Evolutionary conservation across 768 basidiomycete genomes (phyloP), one percentile per base, ranked within the genome.

Genomic region (Suillus weaverae): DNA sequence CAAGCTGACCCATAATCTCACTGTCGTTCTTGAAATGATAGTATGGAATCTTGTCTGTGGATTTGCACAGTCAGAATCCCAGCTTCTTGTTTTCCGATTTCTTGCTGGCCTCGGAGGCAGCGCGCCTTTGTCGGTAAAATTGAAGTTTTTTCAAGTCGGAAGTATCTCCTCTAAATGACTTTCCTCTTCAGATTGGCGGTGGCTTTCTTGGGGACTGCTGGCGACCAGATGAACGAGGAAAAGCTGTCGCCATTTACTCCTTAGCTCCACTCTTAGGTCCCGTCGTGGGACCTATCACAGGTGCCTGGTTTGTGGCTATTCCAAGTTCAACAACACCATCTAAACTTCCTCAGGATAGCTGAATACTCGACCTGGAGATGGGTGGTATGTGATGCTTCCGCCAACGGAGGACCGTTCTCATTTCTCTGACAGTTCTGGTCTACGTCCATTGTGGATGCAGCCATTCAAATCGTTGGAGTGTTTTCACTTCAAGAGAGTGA

Each of bases 21-120:
- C 4, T 2, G 0, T 3, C 1, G 20, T 32, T 70, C 14, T 5
- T 43, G 16, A 43, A 48, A 66, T 69, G 67, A 74, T 56, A 80
- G 90, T 71, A 8, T 91, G 84, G 89, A 90, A 85, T 74, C 70
- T 86, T 20, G 87, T 26, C 35, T 89, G 87, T 67, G 86, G 87
- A 0, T 91, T 90, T 64, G 85, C 89, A 0, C 81, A 82, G 62
- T 88, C 79, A 60, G 80, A 81, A 63, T 77, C 74, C 0, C 84
- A 90, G 67, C 76, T 91, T 14, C 84, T 91, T 59, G 86, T 79
- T 0, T 92, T 92, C 69, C 84, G 90, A 22, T 85, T 92, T 67
- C 74, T 92, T 2, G 77, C 89, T 1, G 90, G 91, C 2, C 64
- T 92, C 2, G 91, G 91, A 33, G 91, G 90, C 0, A 87, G 88